Base-by-base conservation (phyloP, 1,139 yeast genomes). In the Nakaseomyces sp. region DNA sequence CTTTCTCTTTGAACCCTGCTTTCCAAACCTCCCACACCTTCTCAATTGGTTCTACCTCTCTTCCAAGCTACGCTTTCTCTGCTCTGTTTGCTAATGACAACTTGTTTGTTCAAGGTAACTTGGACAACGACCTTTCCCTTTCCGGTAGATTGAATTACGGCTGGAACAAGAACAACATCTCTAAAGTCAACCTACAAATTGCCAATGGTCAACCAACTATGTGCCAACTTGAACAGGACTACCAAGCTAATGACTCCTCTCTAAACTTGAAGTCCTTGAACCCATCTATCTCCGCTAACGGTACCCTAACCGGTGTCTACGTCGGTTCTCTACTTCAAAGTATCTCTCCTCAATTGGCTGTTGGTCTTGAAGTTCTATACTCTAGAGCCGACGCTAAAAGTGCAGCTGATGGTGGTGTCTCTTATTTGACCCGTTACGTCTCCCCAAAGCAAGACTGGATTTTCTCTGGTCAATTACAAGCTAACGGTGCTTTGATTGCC, bases 21-120 rank as follows among this genome's bases (percentile, higher is more conserved):
- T 91, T 93, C 82, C 98, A 93, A 73, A 85, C 95, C 49, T 84
- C 96, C 50, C 98, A 93, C 67, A 83, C 96, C 46, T 84, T 93
- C 64, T 76, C 95, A 42, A 71, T 86, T 56, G 98, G 98, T 37
- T 84, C 95, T 45, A 79, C 80, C 50, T 80, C 81, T 45, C 74
- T 87, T 67, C 96, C 97, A 46, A 82, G 94, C 50, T 91, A 91
- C 65, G 93, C 96, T 31, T 85, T 91, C 65, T 79, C 89, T 47
- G 93, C 96, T 31, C 74, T 91, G 56, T 88, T 81, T 65, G 96
- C 94, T 52, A 81, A 86, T 47, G 96, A 91, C 61, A 78, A 79
- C 59, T 73, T 81, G 60, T 83, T 91, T 61, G 74, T 86, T 56
- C 97, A 91, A 72, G 97, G 96, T 64, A 85, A 86, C 61, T 64